phyloP scores from a whole-genome alignment of 225 moss, liverwort and hornwort species.

The Bryum argenteum region DNA sequence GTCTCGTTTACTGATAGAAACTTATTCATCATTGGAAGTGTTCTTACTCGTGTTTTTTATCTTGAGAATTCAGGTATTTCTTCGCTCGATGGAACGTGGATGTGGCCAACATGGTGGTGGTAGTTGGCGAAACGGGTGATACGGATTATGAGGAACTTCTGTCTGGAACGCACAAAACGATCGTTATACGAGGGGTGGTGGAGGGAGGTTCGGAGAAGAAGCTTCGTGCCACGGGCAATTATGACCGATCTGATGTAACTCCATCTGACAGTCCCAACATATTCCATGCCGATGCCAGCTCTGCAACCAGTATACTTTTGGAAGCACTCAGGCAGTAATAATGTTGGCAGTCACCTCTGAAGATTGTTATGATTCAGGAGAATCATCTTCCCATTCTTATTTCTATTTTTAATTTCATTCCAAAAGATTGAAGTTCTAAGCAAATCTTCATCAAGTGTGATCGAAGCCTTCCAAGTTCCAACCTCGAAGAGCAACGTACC shows the following conservation, averaged over 20 bases:
- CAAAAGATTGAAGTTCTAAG: slow-evolving; percentile 18
- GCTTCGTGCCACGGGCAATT: slow-evolving; percentile 57
- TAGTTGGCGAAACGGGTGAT: slow-evolving; percentile 66
- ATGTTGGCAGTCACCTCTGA: slow-evolving; percentile 5
- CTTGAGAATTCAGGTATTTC: slow-evolving; percentile 51
- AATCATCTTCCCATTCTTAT: slow-evolving; percentile 24
- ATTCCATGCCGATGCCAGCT: slow-evolving; percentile 28
- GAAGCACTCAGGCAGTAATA: slow-evolving; percentile 41
- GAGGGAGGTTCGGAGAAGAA: slow-evolving; percentile 57
- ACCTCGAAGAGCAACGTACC: slow-evolving; percentile 33
- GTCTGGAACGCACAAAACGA: slow-evolving; percentile 64
- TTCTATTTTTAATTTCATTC: slow-evolving; percentile 23
- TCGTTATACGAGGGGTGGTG: slow-evolving; percentile 50
- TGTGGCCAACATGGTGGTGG: slow-evolving; percentile 64
- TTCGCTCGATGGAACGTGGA: slow-evolving; percentile 68
- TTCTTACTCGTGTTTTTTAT: slow-evolving; percentile 12
- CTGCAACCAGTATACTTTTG: slow-evolving; percentile 30
- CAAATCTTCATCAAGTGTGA: slow-evolving; percentile 18
- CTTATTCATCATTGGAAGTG: not conserved
- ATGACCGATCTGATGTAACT: slow-evolving; percentile 58
- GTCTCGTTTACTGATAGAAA: not conserved
- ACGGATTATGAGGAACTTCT: slow-evolving; percentile 64
- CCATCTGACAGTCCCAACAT: slow-evolving; percentile 60
- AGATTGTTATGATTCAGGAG: slow-evolving; percentile 19
- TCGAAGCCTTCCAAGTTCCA: slow-evolving; percentile 24